Evolutionary conservation across 2,329 filamentous ascomycete species (phyloP).

Genomic region (Calonectria honghensis): DNA sequence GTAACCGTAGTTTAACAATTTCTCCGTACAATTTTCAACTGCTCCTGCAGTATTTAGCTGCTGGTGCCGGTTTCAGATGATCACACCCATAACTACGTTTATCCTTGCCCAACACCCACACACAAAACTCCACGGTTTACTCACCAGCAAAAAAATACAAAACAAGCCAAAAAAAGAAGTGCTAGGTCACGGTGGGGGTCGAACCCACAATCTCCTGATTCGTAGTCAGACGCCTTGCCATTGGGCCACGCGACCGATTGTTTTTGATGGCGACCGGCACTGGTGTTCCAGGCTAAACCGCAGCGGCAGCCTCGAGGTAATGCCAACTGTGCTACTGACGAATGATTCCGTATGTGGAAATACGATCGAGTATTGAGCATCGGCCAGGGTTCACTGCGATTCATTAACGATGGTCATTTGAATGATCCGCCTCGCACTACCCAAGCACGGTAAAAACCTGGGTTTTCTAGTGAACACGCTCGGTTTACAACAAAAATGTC

Average conservation of each 20-base stretch:
- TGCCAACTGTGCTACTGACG: background rate
- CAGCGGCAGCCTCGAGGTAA: background rate
- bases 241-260: slow-evolving; percentile 53
- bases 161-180: slow-evolving; percentile 5
- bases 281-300: background rate
- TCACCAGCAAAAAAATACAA: slow-evolving; percentile 4
- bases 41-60: background rate
- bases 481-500: background rate
- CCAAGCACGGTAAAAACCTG: background rate
- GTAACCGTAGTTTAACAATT: background rate
- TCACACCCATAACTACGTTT: background rate
- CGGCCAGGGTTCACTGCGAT: background rate
- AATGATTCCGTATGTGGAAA: background rate
- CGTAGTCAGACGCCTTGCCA: slow-evolving; percentile 60
- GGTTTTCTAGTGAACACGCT: background rate
- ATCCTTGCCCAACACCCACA: slow-evolving; percentile 4
- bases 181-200: slow-evolving; percentile 53
- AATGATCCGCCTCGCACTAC: background rate
- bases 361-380: background rate
- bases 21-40: background rate
- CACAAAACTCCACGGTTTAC: background rate
- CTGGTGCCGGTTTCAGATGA: background rate
- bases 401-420: too few relatives aligned
- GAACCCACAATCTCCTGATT: slow-evolving; percentile 60
- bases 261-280: slow-evolving; percentile 1